These are phyloP conservation scores for Candida krabiensis DNA, from an alignment of 805 yeast species.

Conservation along the genomic window DNA sequence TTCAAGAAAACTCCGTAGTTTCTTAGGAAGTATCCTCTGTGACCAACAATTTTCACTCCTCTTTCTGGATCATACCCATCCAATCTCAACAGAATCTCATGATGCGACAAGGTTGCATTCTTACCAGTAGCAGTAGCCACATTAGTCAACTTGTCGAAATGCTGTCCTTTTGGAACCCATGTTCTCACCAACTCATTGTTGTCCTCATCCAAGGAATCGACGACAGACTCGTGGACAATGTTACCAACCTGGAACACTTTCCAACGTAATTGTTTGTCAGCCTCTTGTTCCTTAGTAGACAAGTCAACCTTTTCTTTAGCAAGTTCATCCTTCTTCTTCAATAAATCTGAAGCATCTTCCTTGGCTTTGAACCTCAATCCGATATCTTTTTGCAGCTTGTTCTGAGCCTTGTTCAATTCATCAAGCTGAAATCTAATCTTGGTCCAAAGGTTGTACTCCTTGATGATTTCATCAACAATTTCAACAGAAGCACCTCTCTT, in stretches of 20 bases:
- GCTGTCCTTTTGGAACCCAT: conserved; percentile 76
- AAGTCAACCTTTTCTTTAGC: conserved; percentile 68
- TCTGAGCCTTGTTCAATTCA: conserved; percentile 82
- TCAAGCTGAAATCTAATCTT: conserved; percentile 86
- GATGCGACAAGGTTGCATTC: conserved; percentile 85
- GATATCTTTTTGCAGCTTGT: conserved; percentile 88
- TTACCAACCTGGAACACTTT: conserved; percentile 93
- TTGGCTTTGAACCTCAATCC: conserved; percentile 91
- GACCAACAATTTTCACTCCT: conserved; percentile 96
- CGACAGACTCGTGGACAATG: conserved; percentile 90
- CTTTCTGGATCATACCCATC: conserved; percentile 99
- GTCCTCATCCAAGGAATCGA: conserved; percentile 83
- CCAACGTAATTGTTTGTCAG: conserved; percentile 68
- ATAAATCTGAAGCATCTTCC: conserved; percentile 86
- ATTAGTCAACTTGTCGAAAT: conserved; percentile 52
- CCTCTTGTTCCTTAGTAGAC: conserved; percentile 68
- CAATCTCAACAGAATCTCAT: conserved; percentile 87
- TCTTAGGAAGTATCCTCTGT: conserved; percentile 96
- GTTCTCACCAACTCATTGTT: conserved; percentile 84
- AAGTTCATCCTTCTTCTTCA: conserved; percentile 77
- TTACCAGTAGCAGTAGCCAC: conserved; percentile 76
- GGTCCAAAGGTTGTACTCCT: conserved; percentile 91
- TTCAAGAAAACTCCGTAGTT: conserved; percentile 95
- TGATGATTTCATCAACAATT: conserved; percentile 91
- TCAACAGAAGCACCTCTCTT: conserved; percentile 96